Percentiles rank a stretch among this genome's conserved stretches.
These are phyloP conservation scores for Maudiozyma saulgeensis DNA, from an alignment of 805 yeast species.

Conservation along the genomic window DNA sequence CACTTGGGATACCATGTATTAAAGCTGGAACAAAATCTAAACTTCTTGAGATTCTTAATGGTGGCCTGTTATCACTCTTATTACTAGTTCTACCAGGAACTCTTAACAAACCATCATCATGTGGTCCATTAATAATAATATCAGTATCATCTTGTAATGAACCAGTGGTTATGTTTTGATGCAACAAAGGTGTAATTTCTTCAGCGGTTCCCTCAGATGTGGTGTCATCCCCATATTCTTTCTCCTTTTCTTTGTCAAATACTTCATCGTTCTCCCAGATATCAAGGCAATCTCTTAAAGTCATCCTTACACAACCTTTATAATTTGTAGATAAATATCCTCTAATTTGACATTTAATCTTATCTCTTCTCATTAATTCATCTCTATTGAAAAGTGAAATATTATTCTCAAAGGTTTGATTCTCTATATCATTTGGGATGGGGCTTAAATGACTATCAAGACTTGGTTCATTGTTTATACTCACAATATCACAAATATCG, in stretches of 20 bases:
- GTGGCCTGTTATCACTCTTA: neutral
- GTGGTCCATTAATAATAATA: neutral
- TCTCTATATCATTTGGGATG: neutral
- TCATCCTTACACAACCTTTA: slow-evolving; percentile 21
- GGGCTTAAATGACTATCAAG: neutral
- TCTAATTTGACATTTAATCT: slow-evolving; percentile 14
- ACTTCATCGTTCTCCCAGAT: slow-evolving; percentile 21
- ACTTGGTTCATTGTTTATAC: neutral
- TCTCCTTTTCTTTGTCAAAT: slow-evolving; percentile 3
- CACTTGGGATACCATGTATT: neutral
- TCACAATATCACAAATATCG: slow-evolving; percentile 1
- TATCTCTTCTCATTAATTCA: slow-evolving; percentile 10
- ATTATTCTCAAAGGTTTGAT: slow-evolving; percentile 4
- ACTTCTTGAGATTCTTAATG: neutral
- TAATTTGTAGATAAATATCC: slow-evolving; percentile 18
- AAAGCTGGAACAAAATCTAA: neutral
- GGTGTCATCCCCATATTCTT: neutral
- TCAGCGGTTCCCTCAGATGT: neutral
- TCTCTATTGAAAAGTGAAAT: slow-evolving; percentile 12
- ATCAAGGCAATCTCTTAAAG: slow-evolving; percentile 20
- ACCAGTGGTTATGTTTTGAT: neutral
- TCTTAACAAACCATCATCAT: neutral
- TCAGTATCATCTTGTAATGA: neutral
- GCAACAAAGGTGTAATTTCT: neutral
- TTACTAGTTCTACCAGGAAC: neutral